These are phyloP conservation scores for Neofusicoccum kwambonambiense DNA, from an alignment of 2,329 filamentous ascomycete species.

Conservation along the genomic window DNA sequence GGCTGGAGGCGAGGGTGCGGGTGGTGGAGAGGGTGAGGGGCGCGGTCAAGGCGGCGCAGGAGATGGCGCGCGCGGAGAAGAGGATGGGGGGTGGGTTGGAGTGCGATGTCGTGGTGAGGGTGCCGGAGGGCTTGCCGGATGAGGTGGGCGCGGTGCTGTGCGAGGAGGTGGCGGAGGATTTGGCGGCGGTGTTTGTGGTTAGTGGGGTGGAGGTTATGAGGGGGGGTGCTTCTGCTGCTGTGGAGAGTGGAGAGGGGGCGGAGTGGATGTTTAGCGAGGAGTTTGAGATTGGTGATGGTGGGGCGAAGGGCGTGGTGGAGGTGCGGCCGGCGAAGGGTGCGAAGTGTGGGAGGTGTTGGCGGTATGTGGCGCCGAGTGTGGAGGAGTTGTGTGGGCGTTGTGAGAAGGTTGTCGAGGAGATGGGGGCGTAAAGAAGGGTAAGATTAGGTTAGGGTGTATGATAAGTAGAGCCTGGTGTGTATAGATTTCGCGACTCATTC, in stretches of 20 bases:
- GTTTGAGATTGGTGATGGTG: conserved; percentile 35
- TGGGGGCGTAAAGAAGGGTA: conserved; percentile 32
- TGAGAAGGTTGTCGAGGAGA: conserved; percentile 54
- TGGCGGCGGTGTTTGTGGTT: conserved; percentile 45
- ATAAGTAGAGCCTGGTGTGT: too few relatives aligned
- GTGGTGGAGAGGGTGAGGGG: conserved; percentile 53
- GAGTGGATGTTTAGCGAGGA: conserved; percentile 2
- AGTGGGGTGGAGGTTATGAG: conserved; percentile 33
- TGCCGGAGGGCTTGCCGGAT: conserved; percentile 34
- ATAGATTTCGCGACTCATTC: too few relatives aligned
- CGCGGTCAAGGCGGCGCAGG: conserved; percentile 73
- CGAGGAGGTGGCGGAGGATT: conserved; percentile 23
- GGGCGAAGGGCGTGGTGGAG: not conserved
- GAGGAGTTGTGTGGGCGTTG: conserved; percentile 72
- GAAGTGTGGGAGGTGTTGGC: conserved; percentile 91
- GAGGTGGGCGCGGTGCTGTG: conserved; percentile 16
- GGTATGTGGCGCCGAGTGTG: conserved; percentile 68
- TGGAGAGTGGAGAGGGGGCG: conserved; percentile 32
- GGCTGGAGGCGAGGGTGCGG: conserved; percentile 36
- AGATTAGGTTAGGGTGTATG: not conserved
- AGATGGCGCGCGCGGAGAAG: conserved; percentile 69
- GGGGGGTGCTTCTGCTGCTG: conserved; percentile 18
- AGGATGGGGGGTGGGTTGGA: conserved; percentile 78
- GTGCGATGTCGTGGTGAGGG: conserved; percentile 63
- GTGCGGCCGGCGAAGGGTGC: conserved; percentile 46